Evolutionary conservation across 2,329 filamentous ascomycete genomes (phyloP), one percentile per base, ranked within the genome.

Genomic region (Diplodia corticola): DNA sequence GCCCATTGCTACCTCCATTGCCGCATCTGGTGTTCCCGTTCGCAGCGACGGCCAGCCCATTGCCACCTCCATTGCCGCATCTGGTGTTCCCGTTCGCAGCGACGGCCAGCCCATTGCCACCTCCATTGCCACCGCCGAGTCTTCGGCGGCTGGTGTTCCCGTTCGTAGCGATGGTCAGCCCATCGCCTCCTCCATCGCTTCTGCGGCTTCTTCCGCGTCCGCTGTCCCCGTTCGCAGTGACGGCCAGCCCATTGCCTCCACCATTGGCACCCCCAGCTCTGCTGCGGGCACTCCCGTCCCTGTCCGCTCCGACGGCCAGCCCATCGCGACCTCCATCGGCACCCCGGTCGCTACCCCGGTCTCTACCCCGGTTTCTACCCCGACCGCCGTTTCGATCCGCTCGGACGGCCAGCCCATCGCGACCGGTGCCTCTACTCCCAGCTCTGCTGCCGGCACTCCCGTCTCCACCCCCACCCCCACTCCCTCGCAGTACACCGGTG

Each of bases 401-500:
- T 50, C 64, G 3, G 64, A 60, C 26, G 59, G 55, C 13, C 67
- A 68, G 49, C 60, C 63, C 54, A 61, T 69, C 33, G 64, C 71
- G 46, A 71, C 71, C 54, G 48, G 22, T 20, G 50, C 35, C 13
- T 33, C 22, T 20, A 49, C 63, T 5, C 49, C 49, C 44, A 15
- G 35, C 24, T 48, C 35, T 12, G 67, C 69, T 28, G 49, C n/a
- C 24, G 24, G 64, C 46, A 57, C 63, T 30, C 61, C 69, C 15
- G 57, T 67, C 12, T 50, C 69, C 40, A 61, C 69, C 3, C 68
- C 71, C 44, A 28, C 69, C 48, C 71, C 72, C 7, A 67, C 69
- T 12, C 64, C 67, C 17, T 68, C 68, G n/a, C 28, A 48, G 5
- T 67, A 26, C 64, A 66, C 64, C 3, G 64, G 64, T 13, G 64